phyloP scores from a whole-genome alignment of 192 early-diverging fungal genomes.

The Podila verticillata region DNA sequence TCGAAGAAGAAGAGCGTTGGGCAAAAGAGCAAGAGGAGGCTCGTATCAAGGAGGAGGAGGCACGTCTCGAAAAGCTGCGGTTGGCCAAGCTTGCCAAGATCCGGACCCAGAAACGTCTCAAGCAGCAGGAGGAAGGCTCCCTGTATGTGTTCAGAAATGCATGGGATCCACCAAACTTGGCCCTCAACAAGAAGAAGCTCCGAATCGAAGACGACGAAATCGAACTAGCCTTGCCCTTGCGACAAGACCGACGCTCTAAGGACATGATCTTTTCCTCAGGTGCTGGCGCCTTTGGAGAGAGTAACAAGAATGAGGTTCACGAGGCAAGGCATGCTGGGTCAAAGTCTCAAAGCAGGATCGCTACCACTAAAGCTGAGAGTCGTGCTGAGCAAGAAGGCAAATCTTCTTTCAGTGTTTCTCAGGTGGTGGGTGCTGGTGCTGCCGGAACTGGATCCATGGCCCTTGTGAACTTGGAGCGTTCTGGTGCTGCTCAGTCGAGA shows the following conservation, averaged over 20 bases:
- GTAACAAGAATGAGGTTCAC: background rate
- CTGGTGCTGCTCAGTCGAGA: background rate
- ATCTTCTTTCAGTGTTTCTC: background rate
- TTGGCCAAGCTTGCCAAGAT: constrained; percentile 20
- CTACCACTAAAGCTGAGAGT: too few species aligned
- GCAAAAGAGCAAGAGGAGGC: constrained; percentile 46
- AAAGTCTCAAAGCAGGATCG: background rate
- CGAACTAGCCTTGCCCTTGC: constrained; percentile 36
- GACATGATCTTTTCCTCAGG: background rate
- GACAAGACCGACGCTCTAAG: constrained; percentile 18
- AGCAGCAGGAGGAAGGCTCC: constrained; percentile 17
- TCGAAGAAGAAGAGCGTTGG: constrained; percentile 46
- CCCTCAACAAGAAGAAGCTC: constrained; percentile 34
- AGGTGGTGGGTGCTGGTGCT: background rate
- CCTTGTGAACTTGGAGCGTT: constrained; percentile 2
- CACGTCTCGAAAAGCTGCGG: constrained; percentile 24
- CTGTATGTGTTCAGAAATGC: constrained; percentile 39
- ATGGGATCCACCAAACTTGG: constrained; percentile 41
- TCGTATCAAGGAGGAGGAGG: constrained; percentile 37
- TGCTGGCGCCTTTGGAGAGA: constrained; percentile 2
- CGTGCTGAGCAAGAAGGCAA: too few species aligned
- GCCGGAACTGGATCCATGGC: background rate
- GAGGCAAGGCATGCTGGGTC: background rate
- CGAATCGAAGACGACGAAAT: constrained; percentile 49
- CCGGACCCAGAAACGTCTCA: constrained; percentile 8